phyloP scores from a whole-genome alignment of 441 rosid genomes.

The Populus trichocarpa region DNA sequence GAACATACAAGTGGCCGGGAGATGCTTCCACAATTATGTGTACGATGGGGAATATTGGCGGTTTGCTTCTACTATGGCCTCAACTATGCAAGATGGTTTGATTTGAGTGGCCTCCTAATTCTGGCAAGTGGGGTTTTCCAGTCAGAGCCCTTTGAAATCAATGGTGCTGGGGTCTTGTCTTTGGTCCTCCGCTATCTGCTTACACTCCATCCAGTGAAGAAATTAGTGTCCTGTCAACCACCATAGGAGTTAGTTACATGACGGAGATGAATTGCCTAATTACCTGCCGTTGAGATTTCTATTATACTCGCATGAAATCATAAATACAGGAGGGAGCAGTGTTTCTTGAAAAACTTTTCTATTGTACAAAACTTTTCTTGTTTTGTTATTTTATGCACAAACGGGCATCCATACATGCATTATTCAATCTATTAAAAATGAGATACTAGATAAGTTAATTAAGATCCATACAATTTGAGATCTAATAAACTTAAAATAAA shows the following conservation, averaged over 20 bases:
- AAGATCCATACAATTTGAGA: no score
- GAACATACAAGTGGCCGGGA: slow-evolving; percentile 11
- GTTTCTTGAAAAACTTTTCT: not conserved
- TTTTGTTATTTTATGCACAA: no score
- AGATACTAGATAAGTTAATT: no score
- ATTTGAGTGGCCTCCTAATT: slow-evolving; percentile 4
- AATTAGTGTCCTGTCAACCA: slow-evolving; percentile 22
- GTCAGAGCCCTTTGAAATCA: slow-evolving; percentile 4
- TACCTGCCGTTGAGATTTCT: not conserved
- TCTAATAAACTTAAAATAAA: no score
- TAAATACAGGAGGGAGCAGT: not conserved
- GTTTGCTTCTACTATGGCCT: slow-evolving; percentile 4
- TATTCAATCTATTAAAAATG: no score
- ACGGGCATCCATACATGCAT: no score
- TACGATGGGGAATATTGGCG: slow-evolving; percentile 17
- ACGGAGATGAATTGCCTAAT: slow-evolving; percentile 2
- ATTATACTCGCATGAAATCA: not conserved
- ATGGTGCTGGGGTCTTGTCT: slow-evolving; percentile 50
- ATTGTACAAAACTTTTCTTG: no score
- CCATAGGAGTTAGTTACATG: slow-evolving; percentile 7
- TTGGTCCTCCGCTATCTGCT: slow-evolving; percentile 1
- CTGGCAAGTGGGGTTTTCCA: slow-evolving; percentile 35
- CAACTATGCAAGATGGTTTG: not conserved
- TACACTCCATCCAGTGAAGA: slow-evolving; percentile 1
- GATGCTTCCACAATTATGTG: slow-evolving; percentile 26